Evolutionary conservation across 1,139 yeast species (phyloP).

Genomic region (Sugiyamaella xylanicola): DNA sequence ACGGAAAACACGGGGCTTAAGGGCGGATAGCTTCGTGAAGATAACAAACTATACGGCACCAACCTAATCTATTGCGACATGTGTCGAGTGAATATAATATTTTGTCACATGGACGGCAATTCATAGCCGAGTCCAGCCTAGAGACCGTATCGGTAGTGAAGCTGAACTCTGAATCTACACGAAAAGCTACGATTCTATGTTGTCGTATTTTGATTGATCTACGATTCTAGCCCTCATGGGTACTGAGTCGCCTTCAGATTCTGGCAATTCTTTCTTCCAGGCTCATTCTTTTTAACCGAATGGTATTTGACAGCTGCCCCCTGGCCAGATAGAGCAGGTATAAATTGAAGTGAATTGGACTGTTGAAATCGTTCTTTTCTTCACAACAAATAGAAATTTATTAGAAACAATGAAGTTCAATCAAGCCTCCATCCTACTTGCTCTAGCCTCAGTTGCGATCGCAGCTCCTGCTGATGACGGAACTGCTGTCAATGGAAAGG

Average conservation of each 20-base stretch:
- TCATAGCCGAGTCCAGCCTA: neutral
- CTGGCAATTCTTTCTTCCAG: neutral
- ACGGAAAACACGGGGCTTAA: too few species aligned
- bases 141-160: neutral
- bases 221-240: neutral
- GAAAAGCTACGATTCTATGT: too few species aligned
- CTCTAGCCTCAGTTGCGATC: neutral
- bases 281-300: too few species aligned
- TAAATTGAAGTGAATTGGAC: neutral
- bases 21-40: too few species aligned
- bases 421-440: neutral
- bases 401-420: neutral
- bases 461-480: slow-evolving; percentile 1
- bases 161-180: neutral
- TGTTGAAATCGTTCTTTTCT: neutral
- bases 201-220: too few species aligned
- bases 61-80: neutral
- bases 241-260: neutral
- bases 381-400: neutral
- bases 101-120: neutral
- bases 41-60: neutral
- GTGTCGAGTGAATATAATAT: neutral
- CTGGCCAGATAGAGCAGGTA: too few species aligned
- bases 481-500: too few species aligned
- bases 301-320: too few species aligned